Evolutionary conservation across 176 grass and related monocot species (phyloP).

Genomic region (Oropetium thomaeum): DNA sequence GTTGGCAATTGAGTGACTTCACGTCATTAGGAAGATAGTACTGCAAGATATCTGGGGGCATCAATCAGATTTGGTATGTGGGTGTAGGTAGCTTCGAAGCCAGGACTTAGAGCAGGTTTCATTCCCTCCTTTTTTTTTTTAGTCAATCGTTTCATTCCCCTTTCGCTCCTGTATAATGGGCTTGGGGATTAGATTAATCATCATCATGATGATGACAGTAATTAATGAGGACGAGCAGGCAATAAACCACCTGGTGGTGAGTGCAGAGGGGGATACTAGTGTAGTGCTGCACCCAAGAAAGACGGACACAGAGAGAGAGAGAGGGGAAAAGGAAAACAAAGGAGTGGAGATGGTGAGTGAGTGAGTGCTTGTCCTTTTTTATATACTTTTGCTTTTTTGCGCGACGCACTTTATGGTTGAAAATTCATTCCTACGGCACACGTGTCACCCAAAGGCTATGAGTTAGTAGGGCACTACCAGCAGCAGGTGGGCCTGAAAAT

Average conservation of each 20-base stretch:
- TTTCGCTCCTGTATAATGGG: background rate
- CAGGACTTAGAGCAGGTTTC: too few relatives aligned
- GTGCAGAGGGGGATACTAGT: too few relatives aligned
- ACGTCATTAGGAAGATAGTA: too few relatives aligned
- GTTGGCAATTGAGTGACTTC: too few relatives aligned
- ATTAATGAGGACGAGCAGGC: background rate
- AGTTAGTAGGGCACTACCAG: background rate
- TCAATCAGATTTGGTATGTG: too few relatives aligned
- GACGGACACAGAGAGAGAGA: background rate
- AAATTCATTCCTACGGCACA: slow-evolving; percentile 22
- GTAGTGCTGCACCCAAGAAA: slow-evolving; percentile 51
- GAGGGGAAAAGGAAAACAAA: background rate
- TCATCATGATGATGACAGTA: too few relatives aligned
- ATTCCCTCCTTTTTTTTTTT: too few relatives aligned
- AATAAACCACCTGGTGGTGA: slow-evolving; percentile 18
- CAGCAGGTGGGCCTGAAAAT: background rate
- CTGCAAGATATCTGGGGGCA: too few relatives aligned
- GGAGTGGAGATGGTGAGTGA: slow-evolving; percentile 27
- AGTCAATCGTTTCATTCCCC: background rate
- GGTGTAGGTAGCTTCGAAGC: too few relatives aligned
- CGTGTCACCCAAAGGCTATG: background rate
- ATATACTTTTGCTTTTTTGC: background rate
- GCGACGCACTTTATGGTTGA: slow-evolving; percentile 36
- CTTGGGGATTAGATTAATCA: slow-evolving; percentile 13
- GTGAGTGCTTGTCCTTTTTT: background rate